Evolutionary conservation across 23 red algal species (phyloP).

Genomic region (Chondrus crispus): DNA sequence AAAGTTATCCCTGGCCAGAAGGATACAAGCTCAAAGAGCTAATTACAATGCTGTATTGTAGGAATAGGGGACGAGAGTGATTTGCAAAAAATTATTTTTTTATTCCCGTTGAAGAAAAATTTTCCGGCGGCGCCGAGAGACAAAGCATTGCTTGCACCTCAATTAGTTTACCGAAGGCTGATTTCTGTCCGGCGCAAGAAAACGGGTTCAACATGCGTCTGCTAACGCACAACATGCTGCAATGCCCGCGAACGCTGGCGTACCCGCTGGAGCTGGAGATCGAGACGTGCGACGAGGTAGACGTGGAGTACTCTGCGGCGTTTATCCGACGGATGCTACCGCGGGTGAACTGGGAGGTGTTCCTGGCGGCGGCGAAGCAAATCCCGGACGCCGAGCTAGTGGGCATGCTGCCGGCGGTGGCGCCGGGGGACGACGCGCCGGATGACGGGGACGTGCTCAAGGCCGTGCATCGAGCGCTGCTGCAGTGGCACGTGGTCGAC

Average conservation of each 20-base stretch:
- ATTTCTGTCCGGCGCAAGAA: too few relatives aligned
- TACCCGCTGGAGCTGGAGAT: constrained; percentile 50
- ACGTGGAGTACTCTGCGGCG: constrained; percentile 28
- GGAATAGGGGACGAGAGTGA: background rate
- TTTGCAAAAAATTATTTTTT: too few relatives aligned
- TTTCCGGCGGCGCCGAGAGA: too few relatives aligned
- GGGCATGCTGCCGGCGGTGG: background rate
- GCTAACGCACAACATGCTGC: constrained; percentile 83
- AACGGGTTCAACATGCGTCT: constrained; percentile 77
- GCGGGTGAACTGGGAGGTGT: constrained; percentile 63
- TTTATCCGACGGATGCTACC: constrained; percentile 80
- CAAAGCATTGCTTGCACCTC: too few relatives aligned
- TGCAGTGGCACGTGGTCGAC: constrained; percentile 72
- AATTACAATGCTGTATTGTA: too few relatives aligned
- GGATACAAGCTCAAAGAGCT: too few relatives aligned
- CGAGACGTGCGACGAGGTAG: constrained; percentile 39
- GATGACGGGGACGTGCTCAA: constrained; percentile 15
- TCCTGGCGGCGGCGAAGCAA: constrained; percentile 52
- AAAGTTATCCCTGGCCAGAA: too few relatives aligned
- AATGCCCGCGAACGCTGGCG: constrained; percentile 53
- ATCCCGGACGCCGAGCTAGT: constrained; percentile 33
- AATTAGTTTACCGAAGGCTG: too few relatives aligned
- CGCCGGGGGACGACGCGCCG: background rate
- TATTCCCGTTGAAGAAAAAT: too few relatives aligned
- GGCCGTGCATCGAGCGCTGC: constrained; percentile 51